These are phyloP conservation scores for Dioscorea zingiberensis DNA, from an alignment of 106 monocot genomes.

Conservation along the genomic window DNA sequence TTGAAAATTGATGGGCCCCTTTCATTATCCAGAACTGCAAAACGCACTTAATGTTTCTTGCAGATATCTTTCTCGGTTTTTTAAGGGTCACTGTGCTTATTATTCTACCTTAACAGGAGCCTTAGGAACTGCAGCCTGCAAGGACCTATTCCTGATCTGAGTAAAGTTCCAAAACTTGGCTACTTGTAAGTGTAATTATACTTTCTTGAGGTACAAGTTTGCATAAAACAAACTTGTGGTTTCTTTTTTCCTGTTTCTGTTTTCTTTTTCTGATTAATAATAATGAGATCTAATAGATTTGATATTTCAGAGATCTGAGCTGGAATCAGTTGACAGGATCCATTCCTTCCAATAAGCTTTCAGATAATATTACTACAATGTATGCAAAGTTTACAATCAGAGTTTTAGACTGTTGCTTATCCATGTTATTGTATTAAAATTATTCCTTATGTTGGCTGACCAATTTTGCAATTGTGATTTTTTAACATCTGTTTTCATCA, in stretches of 20 bases:
- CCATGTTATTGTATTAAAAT: not conserved
- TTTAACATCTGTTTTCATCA: not conserved
- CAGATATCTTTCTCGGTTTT: no score
- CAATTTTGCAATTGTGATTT: no score
- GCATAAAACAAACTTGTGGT: not conserved
- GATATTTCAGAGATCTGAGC: constrained; percentile 76
- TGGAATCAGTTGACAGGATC: constrained; percentile 56
- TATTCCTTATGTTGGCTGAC: no score
- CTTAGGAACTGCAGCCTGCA: constrained; percentile 69
- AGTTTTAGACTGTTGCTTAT: not conserved
- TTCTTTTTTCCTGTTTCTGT: not conserved
- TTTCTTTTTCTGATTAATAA: not conserved
- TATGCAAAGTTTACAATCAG: constrained; percentile 15
- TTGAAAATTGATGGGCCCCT: no score
- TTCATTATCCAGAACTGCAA: no score
- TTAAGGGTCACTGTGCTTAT: not conserved
- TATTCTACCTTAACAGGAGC: constrained; percentile 41
- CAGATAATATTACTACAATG: constrained; percentile 75
- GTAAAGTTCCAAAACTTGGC: constrained; percentile 48
- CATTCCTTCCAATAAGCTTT: constrained; percentile 61
- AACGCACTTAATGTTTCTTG: no score
- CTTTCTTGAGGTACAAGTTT: not conserved
- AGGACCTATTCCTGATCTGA: constrained; percentile 70
- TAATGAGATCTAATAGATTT: constrained; percentile 7
- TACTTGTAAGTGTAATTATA: constrained; percentile 49